These are phyloP conservation scores for Kwoniella mangroviensis DNA, from an alignment of 768 basidiomycete species.

Conservation along the genomic window DNA sequence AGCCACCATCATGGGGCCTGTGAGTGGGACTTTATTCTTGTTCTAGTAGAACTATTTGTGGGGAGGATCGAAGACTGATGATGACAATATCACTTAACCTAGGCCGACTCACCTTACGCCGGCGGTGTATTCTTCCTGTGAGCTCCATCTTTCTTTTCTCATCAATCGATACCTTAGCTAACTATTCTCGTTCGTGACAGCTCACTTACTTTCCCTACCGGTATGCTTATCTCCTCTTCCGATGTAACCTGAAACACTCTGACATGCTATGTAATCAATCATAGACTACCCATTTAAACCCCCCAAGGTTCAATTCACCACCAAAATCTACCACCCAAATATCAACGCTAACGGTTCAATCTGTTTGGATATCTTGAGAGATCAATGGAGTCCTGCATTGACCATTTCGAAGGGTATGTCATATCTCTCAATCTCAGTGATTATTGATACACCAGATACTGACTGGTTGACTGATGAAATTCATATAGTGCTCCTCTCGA, in stretches of 20 bases:
- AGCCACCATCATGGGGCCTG: constrained; percentile 99
- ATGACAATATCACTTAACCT: too few species aligned
- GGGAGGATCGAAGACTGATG: not conserved
- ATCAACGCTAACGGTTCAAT: constrained; percentile 99
- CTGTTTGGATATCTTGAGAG: constrained; percentile 95
- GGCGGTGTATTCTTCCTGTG: constrained; percentile 94
- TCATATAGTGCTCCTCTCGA: constrained; percentile 86
- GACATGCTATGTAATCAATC: constrained; percentile 62
- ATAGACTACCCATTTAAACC: constrained; percentile 99
- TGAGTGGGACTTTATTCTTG: constrained; percentile 60
- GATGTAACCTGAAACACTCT: not conserved
- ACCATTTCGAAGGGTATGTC: constrained; percentile 94
- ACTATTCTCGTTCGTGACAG: constrained; percentile 11
- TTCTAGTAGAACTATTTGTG: not conserved
- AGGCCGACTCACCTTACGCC: constrained; percentile 97
- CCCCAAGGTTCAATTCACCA: constrained; percentile 99
- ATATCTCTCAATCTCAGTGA: not conserved
- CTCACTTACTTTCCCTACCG: constrained; percentile 58
- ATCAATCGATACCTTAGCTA: too few species aligned
- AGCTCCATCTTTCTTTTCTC: constrained; percentile 14
- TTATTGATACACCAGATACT: not conserved
- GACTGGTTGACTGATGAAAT: not conserved
- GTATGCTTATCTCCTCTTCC: constrained; percentile 26
- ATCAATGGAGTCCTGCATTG: constrained; percentile 98
- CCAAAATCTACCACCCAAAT: constrained; percentile 99